Conservation (phyloP, 495 filamentous ascomycete species). For the Aspergillus heteromorphus region DNA sequence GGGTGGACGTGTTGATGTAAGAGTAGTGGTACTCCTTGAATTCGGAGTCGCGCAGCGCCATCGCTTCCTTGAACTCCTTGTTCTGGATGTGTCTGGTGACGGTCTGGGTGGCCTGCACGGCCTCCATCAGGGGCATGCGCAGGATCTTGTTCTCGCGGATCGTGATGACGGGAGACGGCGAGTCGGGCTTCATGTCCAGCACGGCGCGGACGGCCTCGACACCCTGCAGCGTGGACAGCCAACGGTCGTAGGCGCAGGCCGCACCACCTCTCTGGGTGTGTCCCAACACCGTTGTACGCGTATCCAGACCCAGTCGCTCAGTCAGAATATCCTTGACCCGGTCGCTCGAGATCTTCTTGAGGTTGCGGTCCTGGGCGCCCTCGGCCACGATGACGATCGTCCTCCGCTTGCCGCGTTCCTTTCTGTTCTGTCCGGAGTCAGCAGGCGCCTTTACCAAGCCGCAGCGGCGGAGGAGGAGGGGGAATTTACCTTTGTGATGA, state of each 20-base stretch:
- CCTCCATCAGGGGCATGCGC: conserved; percentile 80
- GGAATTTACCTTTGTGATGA: conserved; percentile 72
- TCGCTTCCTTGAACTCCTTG: conserved; percentile 79
- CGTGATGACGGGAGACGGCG: conserved; percentile 88
- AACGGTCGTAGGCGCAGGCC: conserved; percentile 90
- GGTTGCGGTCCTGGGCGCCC: conserved; percentile 79
- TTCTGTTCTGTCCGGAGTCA: conserved; percentile 65
- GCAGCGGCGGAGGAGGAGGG: too few species aligned
- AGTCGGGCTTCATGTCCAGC: conserved; percentile 82
- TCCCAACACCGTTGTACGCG: conserved; percentile 88
- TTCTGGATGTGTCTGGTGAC: conserved; percentile 74
- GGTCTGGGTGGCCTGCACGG: conserved; percentile 76
- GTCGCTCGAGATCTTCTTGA: conserved; percentile 74
- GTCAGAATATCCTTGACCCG: conserved; percentile 86
- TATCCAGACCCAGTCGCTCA: conserved; percentile 75
- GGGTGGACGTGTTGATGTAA: conserved; percentile 81
- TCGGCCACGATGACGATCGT: conserved; percentile 98
- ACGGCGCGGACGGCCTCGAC: conserved; percentile 96
- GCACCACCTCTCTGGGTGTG: conserved; percentile 93
- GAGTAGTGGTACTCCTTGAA: conserved; percentile 89
- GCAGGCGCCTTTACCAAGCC: too few species aligned
- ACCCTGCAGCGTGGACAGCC: conserved; percentile 88
- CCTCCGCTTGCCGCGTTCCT: conserved; percentile 80
- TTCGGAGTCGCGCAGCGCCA: conserved; percentile 83
- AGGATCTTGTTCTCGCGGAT: conserved; percentile 98